Conservation (phyloP, 1,284 basidiomycete species). For the Puccinia triticina region DNA sequence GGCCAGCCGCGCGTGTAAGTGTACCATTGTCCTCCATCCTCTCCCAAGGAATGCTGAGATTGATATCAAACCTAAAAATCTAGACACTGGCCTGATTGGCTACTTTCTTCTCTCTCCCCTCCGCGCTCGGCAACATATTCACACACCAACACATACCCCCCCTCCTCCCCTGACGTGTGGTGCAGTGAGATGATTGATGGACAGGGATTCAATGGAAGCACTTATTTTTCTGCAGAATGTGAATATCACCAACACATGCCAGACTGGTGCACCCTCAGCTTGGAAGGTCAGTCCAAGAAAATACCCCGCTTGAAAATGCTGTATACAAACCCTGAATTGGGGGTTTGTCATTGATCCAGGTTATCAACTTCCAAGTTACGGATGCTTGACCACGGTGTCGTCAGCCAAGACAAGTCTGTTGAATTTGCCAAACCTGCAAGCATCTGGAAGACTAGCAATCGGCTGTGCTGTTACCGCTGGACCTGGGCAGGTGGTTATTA, state of each 20-base stretch:
- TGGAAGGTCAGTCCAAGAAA: conserved; percentile 16
- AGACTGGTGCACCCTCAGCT: conserved; percentile 6
- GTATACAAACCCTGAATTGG: too few species aligned
- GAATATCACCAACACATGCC: conserved; percentile 4
- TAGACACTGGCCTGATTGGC: conserved; percentile 87
- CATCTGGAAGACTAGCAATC: conserved; percentile 5
- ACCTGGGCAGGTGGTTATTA: conserved; percentile 5
- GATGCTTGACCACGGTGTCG: not conserved
- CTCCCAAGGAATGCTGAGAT: conserved; percentile 97
- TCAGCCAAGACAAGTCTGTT: conserved; percentile 17
- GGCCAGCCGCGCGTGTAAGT: conserved; percentile 84
- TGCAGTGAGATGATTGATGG: conserved; percentile 11
- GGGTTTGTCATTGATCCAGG: not conserved
- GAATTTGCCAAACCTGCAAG: conserved; percentile 17
- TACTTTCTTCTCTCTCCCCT: too few species aligned
- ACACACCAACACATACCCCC: too few species aligned
- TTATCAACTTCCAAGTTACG: conserved; percentile 31
- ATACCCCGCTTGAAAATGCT: too few species aligned
- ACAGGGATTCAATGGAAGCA: not conserved
- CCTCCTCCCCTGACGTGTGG: too few species aligned
- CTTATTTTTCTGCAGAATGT: conserved; percentile 23
- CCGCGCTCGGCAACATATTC: too few species aligned
- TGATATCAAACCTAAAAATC: conserved; percentile 96
- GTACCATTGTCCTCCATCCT: conserved; percentile 98
- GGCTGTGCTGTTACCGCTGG: conserved; percentile 12